Evolutionary conservation across 2,329 filamentous ascomycete genomes (phyloP).

Genomic region (Stromatinia cepivora): DNA sequence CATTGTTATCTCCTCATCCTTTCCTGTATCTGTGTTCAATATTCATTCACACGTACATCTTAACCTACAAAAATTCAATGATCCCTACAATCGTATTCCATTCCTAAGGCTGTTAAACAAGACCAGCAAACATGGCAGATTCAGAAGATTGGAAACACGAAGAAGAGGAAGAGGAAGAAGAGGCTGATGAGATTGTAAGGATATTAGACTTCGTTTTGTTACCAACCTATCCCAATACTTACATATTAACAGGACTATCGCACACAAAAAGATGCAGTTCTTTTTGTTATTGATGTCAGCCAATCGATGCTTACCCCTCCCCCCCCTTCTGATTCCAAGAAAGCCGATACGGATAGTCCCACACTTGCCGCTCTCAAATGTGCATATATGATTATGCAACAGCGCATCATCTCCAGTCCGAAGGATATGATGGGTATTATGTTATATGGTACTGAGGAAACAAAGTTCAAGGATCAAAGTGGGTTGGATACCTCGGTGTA

Average conservation of each 20-base stretch:
- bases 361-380: constrained; percentile 86
- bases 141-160: constrained; percentile 41
- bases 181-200: constrained; percentile 62
- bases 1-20: neutral
- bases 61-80: neutral
- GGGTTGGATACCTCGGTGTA: constrained; percentile 63
- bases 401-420: constrained; percentile 95
- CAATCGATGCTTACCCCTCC: constrained; percentile 77
- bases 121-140: constrained; percentile 29
- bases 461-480: constrained; percentile 69
- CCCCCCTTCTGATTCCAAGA: constrained; percentile 65
- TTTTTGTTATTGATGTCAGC: constrained; percentile 93
- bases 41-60: neutral
- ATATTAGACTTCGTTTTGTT: constrained; percentile 24
- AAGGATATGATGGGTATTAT: constrained; percentile 97
- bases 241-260: constrained; percentile 70
- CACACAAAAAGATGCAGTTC: constrained; percentile 92
- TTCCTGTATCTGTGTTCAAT: neutral
- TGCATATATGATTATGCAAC: constrained; percentile 93
- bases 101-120: neutral
- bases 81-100: neutral
- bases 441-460: constrained; percentile 84
- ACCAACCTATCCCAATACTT: neutral
- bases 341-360: constrained; percentile 75
- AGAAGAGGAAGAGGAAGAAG: constrained; percentile 68